Conservation (phyloP, 768 basidiomycete species). For the Daedaleopsis nitida region DNA sequence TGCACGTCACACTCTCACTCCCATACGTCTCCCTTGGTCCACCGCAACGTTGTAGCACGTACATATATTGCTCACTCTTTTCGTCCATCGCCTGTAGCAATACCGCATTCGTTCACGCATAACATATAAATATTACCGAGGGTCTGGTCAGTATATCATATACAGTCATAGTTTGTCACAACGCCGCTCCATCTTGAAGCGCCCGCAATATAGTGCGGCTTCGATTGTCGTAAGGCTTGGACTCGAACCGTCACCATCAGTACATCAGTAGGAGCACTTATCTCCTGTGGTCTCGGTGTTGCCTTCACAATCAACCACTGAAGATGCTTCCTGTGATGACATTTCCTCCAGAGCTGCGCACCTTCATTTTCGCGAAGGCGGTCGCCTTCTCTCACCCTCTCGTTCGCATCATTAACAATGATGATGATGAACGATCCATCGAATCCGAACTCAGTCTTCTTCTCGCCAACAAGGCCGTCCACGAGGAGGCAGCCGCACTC, state of each 20-base stretch:
- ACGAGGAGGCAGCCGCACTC: background rate
- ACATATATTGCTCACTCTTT: background rate
- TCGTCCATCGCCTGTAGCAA: constrained; percentile 3
- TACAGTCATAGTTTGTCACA: background rate
- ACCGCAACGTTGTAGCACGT: constrained; percentile 1
- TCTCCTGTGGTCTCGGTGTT: no score
- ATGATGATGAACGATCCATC: background rate
- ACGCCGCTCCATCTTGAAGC: no score
- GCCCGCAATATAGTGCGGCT: no score
- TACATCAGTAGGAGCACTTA: no score
- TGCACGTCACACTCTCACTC: background rate
- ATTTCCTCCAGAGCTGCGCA: background rate
- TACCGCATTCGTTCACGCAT: constrained; percentile 2
- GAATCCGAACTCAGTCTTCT: background rate
- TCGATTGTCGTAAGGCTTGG: no score
- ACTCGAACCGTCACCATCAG: no score
- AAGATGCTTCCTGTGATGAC: background rate
- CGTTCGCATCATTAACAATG: background rate
- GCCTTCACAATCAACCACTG: no score
- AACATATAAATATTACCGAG: background rate
- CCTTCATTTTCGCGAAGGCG: background rate
- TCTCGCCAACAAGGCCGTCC: background rate
- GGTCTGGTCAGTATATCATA: background rate
- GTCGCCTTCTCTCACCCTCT: background rate
- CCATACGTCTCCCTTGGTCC: background rate